Conservation (phyloP, 1,139 yeast genomes). For the Diutina ranongensis region DNA sequence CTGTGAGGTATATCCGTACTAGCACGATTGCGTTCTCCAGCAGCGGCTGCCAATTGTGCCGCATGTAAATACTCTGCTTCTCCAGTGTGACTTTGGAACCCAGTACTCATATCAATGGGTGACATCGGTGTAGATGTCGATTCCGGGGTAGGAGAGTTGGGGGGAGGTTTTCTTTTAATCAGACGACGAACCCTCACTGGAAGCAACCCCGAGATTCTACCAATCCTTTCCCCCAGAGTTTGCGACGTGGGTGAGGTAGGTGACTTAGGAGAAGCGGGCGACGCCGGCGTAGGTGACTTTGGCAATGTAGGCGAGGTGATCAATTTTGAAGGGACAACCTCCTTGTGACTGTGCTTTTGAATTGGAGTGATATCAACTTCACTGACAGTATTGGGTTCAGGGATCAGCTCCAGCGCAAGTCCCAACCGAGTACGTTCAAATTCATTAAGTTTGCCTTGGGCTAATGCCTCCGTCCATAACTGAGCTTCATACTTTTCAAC, state of each 20-base stretch:
- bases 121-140: neutral
- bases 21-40: neutral
- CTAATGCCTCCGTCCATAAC: constrained; percentile 45
- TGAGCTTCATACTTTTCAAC: constrained; percentile 43
- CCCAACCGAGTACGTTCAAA: constrained; percentile 25
- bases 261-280: neutral
- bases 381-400: neutral
- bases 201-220: neutral
- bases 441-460: constrained; percentile 35
- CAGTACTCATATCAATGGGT: constrained; percentile 3
- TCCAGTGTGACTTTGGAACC: neutral
- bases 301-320: neutral
- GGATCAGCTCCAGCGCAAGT: neutral
- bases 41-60: constrained; percentile 5
- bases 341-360: neutral
- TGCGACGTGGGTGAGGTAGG: neutral
- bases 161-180: constrained; percentile 1
- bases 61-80: constrained; percentile 1
- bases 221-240: neutral
- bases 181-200: constrained; percentile 2
- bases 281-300: neutral
- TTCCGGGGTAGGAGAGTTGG: neutral
- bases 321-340: neutral
- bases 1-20: neutral
- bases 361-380: neutral